phyloP scores from a whole-genome alignment of 257 asterid species.

The Primulina eburnea region DNA sequence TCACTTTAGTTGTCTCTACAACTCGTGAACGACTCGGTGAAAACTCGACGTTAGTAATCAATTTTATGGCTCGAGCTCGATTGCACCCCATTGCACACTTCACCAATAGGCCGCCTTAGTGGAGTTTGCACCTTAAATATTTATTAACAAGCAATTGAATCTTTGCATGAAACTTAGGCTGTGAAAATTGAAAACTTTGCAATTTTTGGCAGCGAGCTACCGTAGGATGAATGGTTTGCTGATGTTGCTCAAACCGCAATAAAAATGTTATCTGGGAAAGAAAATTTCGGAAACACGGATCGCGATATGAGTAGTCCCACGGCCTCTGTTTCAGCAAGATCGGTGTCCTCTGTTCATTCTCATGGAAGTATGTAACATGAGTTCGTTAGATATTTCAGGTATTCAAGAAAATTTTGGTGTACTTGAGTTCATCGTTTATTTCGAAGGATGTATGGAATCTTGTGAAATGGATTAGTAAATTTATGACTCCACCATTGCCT shows the following conservation, averaged over 20 bases:
- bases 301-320: constrained; percentile 59
- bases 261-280: constrained; percentile 69
- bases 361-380: constrained; percentile 52
- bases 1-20: too few relatives aligned
- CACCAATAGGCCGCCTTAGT: too few relatives aligned
- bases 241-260: constrained; percentile 91
- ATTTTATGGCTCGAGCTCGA: too few relatives aligned
- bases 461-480: too few relatives aligned
- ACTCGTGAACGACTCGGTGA: too few relatives aligned
- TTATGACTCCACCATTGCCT: background rate
- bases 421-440: too few relatives aligned
- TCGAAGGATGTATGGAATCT: background rate
- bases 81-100: too few relatives aligned
- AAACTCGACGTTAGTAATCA: too few relatives aligned
- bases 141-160: too few relatives aligned
- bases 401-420: background rate
- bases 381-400: background rate
- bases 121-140: too few relatives aligned
- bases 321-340: constrained; percentile 57
- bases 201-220: constrained; percentile 47
- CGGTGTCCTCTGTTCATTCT: constrained; percentile 63
- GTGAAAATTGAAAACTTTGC: background rate
- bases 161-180: background rate
- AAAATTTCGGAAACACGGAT: constrained; percentile 48
- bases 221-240: constrained; percentile 95